Evolutionary conservation across 352 stramenopile species (phyloP), one percentile per base, ranked within the genome.

Genomic region (Blastocystis sp.): DNA sequence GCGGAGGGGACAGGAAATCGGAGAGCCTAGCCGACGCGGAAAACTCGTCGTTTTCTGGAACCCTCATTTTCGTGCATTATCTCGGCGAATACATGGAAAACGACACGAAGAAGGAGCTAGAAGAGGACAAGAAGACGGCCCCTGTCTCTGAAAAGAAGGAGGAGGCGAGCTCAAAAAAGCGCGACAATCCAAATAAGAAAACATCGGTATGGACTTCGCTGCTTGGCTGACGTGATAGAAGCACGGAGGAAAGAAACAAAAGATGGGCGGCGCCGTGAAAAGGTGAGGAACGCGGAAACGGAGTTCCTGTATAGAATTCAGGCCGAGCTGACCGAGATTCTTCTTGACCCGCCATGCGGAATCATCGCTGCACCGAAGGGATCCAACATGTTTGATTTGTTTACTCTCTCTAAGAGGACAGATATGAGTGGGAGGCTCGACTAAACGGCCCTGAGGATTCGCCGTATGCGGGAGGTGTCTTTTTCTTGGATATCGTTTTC

Each of bases 401-500:
- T 6, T 14, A n/a, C n/a, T 42, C 8, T 4, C 29, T 1, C 14
- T 63, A 24, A 8, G 63, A n/a, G 32, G n/a, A 34, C 56, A 81
- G 69, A 81, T 87, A 84, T 84, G 86, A 96, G 88, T 98, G 94
- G 94, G 94, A 95, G 76, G 94, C 93, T 77, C 92, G 94, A 63
- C 94, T 98, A 84, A 94, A 94, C 89, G 94, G 94, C 77, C 95
- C 95, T 2, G 89, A 93, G 73, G 94, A 97, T 88, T 96, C 93
- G 81, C 94, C 95, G 24, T 98, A 97, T 90, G 92, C 94, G 72
- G 94, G 93, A 38, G 94, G 94, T 29, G 93, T 98, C 36, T 98
- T 97, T 90, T 94, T 96, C 88, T 87, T 98, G 65, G 94, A 95
- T 88, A 97, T 98, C 81, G 92, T 95, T 89, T 97, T 96, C 88